Conservation (phyloP, 2,329 filamentous ascomycete species). For the Microsporum canis region DNA sequence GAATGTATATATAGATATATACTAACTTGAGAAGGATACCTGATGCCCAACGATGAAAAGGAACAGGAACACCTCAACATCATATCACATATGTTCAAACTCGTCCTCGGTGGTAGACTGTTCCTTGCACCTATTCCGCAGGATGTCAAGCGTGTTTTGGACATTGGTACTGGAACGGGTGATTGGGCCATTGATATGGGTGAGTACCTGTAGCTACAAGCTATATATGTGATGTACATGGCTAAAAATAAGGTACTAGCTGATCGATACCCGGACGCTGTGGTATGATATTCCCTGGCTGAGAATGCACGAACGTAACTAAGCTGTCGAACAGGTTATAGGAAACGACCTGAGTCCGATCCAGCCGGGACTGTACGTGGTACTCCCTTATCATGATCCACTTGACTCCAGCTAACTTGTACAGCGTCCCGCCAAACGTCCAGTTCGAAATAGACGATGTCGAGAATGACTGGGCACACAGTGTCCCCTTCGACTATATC, state of each 20-base stretch:
- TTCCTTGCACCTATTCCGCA: slow-evolving; percentile 27
- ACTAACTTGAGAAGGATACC: slow-evolving; percentile 15
- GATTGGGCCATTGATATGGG: slow-evolving; percentile 35
- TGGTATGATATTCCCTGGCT: background rate
- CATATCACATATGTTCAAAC: slow-evolving; percentile 28
- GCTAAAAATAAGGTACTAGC: background rate
- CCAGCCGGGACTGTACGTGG: slow-evolving; percentile 10
- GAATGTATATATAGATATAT: background rate
- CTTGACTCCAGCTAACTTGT: slow-evolving; percentile 12
- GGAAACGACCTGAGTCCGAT: slow-evolving; percentile 15
- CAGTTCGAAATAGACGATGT: slow-evolving; percentile 52
- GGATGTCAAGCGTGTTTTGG: slow-evolving; percentile 35
- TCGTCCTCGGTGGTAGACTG: slow-evolving; percentile 27
- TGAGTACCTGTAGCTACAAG: background rate
- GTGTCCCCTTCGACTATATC: slow-evolving; percentile 47
- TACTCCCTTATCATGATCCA: slow-evolving; percentile 15
- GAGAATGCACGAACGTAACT: background rate
- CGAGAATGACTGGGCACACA: slow-evolving; percentile 48
- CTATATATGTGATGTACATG: background rate
- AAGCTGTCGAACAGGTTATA: slow-evolving; percentile 7
- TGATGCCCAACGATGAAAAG: slow-evolving; percentile 26
- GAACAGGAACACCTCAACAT: slow-evolving; percentile 29
- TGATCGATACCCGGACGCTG: background rate
- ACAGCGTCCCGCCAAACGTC: slow-evolving; percentile 48
- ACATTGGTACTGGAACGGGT: slow-evolving; percentile 39